Evolutionary conservation across 164 flowering plant genomes (phyloP), one percentile per base, ranked within the genome.

Genomic region (Kalanchoe fedtschenkoi): DNA sequence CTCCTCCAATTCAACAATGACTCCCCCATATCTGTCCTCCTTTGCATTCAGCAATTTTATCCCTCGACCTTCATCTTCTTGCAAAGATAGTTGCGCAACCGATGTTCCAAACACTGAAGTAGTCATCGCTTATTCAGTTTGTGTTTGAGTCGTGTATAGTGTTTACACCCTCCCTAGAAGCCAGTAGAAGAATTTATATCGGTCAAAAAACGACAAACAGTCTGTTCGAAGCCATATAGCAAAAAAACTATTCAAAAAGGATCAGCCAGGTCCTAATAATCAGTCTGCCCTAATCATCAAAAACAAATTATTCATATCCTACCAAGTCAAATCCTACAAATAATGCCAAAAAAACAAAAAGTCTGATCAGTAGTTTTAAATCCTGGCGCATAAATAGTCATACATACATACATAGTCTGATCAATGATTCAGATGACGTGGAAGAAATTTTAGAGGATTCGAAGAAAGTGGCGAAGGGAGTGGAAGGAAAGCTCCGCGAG

Each of bases 11-110:
- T 74, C 68, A 56, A 82, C 77, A 17, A 24, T 38, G 34, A 82
- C 72, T 59, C 86, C 86, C 46, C 77, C 83, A 67, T 75, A 65
- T 1, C 47, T 47, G 65, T 79, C 86, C 0, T 71, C 61, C 21
- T 62, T 65, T 30, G 62, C 71, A 19, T 32, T 58, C 26, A 77
- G 78, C 29, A 75, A 32, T 37, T 63, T 68, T 26, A 57, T 41
- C 60, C 64, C 63, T 28, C 61, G 34, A 46, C 37, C 62, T 37
- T 24, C 62, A 66, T 37, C 30, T 37, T 68, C 70, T 22, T 46
- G 54, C 22, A 46, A 6, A 1, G 11, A 46, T 46, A 46, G 2
- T 5, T 46, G 26, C 29, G 14, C 26, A 46, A 44, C 9, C 29
- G 26, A 21, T 46, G 28, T 21, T 29, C 22, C 54, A 13, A n/a